Evolutionary conservation across 2,329 filamentous ascomycete species (phyloP).

Genomic region (Hypoxylon sp.): DNA sequence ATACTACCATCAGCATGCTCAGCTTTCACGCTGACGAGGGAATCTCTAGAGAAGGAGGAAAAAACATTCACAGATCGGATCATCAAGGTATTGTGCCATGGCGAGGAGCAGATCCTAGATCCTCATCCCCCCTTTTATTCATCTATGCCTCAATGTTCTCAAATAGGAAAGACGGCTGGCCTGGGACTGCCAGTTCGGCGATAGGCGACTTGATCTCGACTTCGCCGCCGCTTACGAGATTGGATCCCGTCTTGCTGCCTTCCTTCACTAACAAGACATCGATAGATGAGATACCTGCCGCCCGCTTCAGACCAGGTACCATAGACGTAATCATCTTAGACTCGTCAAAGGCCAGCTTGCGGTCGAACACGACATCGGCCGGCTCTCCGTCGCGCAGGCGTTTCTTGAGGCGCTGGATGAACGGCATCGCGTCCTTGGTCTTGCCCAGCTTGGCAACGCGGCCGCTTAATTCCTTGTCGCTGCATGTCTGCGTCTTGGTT

Average conservation of each 20-base stretch:
- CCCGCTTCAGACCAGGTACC: constrained; percentile 77
- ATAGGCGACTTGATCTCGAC: constrained; percentile 72
- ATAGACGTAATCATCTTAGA: constrained; percentile 77
- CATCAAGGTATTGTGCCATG: neutral
- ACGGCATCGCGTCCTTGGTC: constrained; percentile 98
- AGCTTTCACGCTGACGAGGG: neutral
- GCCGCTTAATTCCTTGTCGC: constrained; percentile 70
- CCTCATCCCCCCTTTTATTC: neutral
- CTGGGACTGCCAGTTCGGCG: constrained; percentile 81
- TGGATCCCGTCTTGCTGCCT: constrained; percentile 20
- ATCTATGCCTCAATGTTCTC: constrained; percentile 69
- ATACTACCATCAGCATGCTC: neutral
- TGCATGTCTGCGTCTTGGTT: constrained; percentile 63
- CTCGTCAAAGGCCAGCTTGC: constrained; percentile 90
- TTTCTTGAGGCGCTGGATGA: constrained; percentile 87
- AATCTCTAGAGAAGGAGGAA: neutral
- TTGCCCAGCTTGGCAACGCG: constrained; percentile 53
- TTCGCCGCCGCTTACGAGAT: constrained; percentile 23
- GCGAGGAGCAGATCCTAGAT: neutral
- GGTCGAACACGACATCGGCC: constrained; percentile 74
- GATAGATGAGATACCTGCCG: constrained; percentile 57
- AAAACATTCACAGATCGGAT: neutral
- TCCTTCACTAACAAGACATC: constrained; percentile 25
- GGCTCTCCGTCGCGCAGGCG: constrained; percentile 76
- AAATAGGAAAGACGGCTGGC: constrained; percentile 82